Base-by-base conservation (phyloP, 208 protist genomes). In the Crithidia thermophila region DNA sequence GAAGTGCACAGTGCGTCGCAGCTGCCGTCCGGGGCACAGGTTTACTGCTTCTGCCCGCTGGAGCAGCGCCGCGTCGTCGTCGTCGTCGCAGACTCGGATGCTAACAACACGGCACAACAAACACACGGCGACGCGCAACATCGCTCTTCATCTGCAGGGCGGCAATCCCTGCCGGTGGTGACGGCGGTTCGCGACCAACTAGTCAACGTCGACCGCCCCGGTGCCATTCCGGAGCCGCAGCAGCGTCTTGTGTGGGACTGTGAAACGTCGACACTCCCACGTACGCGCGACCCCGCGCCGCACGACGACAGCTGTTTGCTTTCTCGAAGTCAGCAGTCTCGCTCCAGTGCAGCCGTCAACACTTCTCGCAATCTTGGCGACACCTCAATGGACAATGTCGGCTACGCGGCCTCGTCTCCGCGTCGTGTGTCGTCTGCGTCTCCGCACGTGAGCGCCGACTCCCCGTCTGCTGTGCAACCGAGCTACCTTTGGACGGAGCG, bases 1-100 rank as follows among this genome's bases (percentile, higher is more conserved):
- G 75, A 77, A 20, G 40, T 91, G 10, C 81, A 79, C 69, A 91
- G 84, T 55, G 68, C 78, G 10, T 59, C 67, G 5, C 88, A 94
- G 75, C 66, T 94, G 11, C 64, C 42, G 1, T 81, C 68, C 9
- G 84, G 85, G 27, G 72, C 61, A 10, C 85, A 92, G 69, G 66
- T 92, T 36, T 90, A 77, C 62, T 81, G 74, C 67, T 73, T 89
- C 51, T 66, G 46, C n/a, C 66, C 72, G 18, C 42, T 65, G 31
- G 65, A 71, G 40, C 56, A 14, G 8, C 45, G 36, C 16, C 33
- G 51, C n/a, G 40, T 53, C 14, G 43, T 27, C 0, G 23, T 37
- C 20, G 18, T 57, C n/a, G n/a, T n/a, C n/a, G n/a, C n/a, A n/a
- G n/a, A n/a, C n/a, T n/a, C n/a, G n/a, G n/a, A n/a, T n/a, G n/a